These are phyloP conservation scores for Xylaria curta DNA, from an alignment of 495 filamentous ascomycete species.

Conservation along the genomic window DNA sequence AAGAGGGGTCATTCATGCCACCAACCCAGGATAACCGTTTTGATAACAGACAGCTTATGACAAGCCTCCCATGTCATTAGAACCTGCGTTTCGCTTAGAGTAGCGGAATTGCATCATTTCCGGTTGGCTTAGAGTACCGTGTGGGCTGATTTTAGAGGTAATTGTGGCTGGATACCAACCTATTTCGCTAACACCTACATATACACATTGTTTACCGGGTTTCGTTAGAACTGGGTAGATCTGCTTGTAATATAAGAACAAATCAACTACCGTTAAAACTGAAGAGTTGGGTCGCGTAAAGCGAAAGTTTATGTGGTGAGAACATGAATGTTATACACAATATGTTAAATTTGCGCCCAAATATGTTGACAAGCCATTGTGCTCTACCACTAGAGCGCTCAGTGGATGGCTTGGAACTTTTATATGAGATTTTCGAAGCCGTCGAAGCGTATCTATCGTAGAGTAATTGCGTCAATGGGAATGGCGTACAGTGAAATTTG, in stretches of 20 bases:
- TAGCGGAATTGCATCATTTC: neutral
- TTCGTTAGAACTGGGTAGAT: neutral
- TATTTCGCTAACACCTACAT: neutral
- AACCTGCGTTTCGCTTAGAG: neutral
- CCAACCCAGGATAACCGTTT: neutral
- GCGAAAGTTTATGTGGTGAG: neutral
- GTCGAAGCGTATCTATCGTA: neutral
- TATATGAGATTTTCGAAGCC: neutral
- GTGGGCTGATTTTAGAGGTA: slow-evolving; percentile 10
- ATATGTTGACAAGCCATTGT: neutral
- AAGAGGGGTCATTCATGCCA: slow-evolving; percentile 19
- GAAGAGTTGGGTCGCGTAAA: neutral
- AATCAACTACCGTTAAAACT: neutral
- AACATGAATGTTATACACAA: neutral
- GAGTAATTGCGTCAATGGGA: too few species aligned
- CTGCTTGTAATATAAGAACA: neutral
- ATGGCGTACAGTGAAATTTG: neutral
- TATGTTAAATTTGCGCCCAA: neutral
- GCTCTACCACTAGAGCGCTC: neutral
- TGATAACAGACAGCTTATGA: slow-evolving; percentile 14
- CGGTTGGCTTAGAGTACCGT: neutral
- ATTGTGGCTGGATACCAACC: neutral
- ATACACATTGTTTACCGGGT: neutral
- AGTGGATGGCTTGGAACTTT: neutral
- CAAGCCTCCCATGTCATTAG: neutral